A percentile compares a stretch with the other conserved stretches of the same genome.
Evolutionary conservation across 2,329 filamentous ascomycete genomes (phyloP).

Genomic region (Pyrenophora seminiperda): DNA sequence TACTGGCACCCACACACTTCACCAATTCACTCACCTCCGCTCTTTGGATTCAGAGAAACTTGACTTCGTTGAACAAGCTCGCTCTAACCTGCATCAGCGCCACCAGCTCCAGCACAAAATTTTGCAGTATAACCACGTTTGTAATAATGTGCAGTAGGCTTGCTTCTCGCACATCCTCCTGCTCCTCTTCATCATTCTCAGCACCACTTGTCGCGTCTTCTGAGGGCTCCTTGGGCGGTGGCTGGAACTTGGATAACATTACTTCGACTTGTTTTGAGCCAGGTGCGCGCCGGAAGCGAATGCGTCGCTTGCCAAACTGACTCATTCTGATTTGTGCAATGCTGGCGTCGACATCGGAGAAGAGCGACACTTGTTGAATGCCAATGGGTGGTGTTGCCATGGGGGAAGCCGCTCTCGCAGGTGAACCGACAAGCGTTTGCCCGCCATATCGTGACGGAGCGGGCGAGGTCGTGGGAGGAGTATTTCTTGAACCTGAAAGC

Average conservation of each 20-base stretch:
- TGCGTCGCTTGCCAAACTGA: conserved; percentile 43
- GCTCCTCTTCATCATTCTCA: conserved; percentile 22
- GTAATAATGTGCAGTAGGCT: conserved; percentile 57
- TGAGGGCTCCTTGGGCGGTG: conserved; percentile 36
- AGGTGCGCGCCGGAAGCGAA: conserved; percentile 40
- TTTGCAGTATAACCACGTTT: conserved; percentile 57
- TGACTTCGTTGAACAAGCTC: conserved; percentile 55
- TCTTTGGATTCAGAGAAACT: conserved; percentile 43
- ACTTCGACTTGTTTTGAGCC: conserved; percentile 38
- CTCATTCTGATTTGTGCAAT: conserved; percentile 37
- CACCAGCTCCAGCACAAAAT: conserved; percentile 57
- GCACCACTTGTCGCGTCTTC: conserved; percentile 23
- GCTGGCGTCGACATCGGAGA: conserved; percentile 44
- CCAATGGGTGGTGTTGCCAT: conserved; percentile 33
- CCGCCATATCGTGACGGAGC: conserved; percentile 27
- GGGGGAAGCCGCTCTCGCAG: conserved; percentile 36
- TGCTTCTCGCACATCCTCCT: conserved; percentile 47
- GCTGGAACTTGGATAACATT: conserved; percentile 44
- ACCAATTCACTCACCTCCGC: too few species aligned
- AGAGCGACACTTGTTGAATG: conserved; percentile 41
- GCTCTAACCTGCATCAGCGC: conserved; percentile 56
- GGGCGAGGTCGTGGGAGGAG: conserved; percentile 7
- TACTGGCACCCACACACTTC: too few species aligned
- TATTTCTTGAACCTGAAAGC: conserved; percentile 24
- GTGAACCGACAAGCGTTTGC: conserved; percentile 36